A percentile compares a stretch with the other conserved stretches of the same genome.
phyloP scores from a whole-genome alignment of 176 grass and related monocot species.

The Oryza glaberrima region DNA sequence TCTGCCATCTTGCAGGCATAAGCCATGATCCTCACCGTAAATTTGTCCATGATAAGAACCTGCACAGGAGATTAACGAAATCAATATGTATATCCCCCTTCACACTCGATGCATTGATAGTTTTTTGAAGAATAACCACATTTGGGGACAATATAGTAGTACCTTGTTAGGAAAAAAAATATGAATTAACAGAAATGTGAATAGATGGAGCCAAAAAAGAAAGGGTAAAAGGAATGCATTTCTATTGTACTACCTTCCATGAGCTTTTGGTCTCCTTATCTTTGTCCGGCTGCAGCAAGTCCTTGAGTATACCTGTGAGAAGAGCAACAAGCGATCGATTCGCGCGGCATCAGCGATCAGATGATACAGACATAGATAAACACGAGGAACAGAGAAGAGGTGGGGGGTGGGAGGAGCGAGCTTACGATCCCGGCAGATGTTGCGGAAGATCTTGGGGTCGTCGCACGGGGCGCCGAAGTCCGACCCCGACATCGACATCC shows the following conservation, averaged over 20 bases:
- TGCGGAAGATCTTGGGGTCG: conserved; percentile 85
- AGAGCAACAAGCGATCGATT: background rate
- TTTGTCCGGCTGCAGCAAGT: conserved; percentile 76
- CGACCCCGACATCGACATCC: conserved; percentile 72
- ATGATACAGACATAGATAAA: background rate
- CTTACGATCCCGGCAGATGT: conserved; percentile 81
- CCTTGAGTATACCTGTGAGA: conserved; percentile 69
- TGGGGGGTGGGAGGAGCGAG: background rate
- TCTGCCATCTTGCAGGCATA: conserved; percentile 97
- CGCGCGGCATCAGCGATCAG: background rate
- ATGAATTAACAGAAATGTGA: background rate
- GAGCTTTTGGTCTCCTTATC: conserved; percentile 67
- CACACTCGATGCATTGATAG: background rate
- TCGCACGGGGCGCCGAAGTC: conserved; percentile 63
- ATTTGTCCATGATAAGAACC: conserved; percentile 99
- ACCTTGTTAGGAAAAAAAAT: background rate
- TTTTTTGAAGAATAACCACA: background rate
- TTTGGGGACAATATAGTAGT: background rate
- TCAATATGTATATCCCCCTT: background rate
- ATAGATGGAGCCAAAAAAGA: background rate
- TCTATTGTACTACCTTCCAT: conserved; percentile 84
- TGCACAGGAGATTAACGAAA: conserved; percentile 31
- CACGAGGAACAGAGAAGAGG: background rate
- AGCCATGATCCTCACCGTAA: conserved; percentile 88
- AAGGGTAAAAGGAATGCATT: background rate